Evolutionary conservation across 768 basidiomycete species (phyloP), one percentile per base, ranked within the genome.

Genomic region (Phallus indusiatus): DNA sequence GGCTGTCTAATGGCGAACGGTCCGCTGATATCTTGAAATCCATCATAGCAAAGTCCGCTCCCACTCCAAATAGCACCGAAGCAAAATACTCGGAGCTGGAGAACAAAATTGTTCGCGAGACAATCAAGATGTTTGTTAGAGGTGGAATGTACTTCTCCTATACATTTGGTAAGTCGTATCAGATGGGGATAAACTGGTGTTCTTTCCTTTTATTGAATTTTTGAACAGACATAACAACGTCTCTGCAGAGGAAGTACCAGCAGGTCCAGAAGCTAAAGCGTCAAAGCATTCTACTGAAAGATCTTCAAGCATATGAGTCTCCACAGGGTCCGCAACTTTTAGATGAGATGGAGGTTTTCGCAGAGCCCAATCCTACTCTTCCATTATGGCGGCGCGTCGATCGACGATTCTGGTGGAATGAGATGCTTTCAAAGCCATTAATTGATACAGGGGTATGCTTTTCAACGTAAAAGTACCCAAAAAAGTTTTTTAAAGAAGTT

Each of bases 331-430:
- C 50, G 22, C 33, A 49, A 62, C 60, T 60, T 65, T 65, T 37
- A 64, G 74, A 70, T 51, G 76, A 76, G 34, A 71, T 78, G 14
- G 78, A 84, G 51, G 72, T 78, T 8, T 70, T 88, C 21, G 75
- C 78, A 12, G 94, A 96, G 68, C 90, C 92, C 0, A 78, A 81
- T 61, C 74, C 86, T 0, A 83, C 82, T 0, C 77, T 94, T 14
- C 94, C 96, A 0, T 77, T 97, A 3, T 97, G 95, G 94, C 80
- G 93, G 24, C 77, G 93, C 12, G 90, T 93, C 0, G 91, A 97
- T 65, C 79, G 80, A 51, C 85, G 88, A 47, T 98, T 91, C 69
- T 98, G 94, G 89, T 98, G 94, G 92, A 99, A 98, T 67, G 90
- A 93, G 65, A 84, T 83, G 78, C 78, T 98, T 59, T 78, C 82